Evolutionary conservation across 805 yeast species (phyloP), one percentile per base, ranked within the genome.

Genomic region (Wickerhamomyces rabaulensis): DNA sequence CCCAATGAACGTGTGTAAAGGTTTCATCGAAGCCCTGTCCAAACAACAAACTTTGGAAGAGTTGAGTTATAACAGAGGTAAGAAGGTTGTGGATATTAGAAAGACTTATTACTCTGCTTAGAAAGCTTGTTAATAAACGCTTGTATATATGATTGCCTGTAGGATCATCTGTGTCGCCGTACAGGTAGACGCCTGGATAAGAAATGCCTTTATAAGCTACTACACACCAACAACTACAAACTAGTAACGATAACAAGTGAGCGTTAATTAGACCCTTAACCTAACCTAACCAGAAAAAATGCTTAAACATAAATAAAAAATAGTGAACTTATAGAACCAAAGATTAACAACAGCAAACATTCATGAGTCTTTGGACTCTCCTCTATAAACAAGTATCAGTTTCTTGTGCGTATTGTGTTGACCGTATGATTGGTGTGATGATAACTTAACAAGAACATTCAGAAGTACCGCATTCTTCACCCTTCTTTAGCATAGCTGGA

Each of bases 1-100:
- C 70, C 84, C 85, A 43, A 89, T 94, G 95, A 91, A 91, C 67
- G 95, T 91, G 42, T 88, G 88, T 48, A 90, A 91, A 70, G 94
- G 92, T 39, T 78, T 91, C 43, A 74, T 91, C 49, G 95, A 88
- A 64, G 97, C 97, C 1, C 76, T 94, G 54, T 73, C 76, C 43
- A 79, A 81, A 59, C 98, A 91, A 68, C 79, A 79, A 53, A 77
- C 95, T 2, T 75, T 88, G 57, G 95, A 87, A 58, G 96, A 90
- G 57, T 76, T 92, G 63, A 97, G 98, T 6, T 75, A 82, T 44
- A 86, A 84, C 57, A 81, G 99, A 70, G 99, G 99, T 52, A 92
- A 92, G 78, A 89, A 89, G 76, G 78, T 92, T 61, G 90, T 89
- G 35, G 98, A 94, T 67, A 83, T 94, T 62, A 84, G 95, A 67